Percentiles rank a stretch among this genome's conserved stretches.
phyloP scores from a whole-genome alignment of 805 yeast genomes.

The Citeromyces nyonsensis region DNA sequence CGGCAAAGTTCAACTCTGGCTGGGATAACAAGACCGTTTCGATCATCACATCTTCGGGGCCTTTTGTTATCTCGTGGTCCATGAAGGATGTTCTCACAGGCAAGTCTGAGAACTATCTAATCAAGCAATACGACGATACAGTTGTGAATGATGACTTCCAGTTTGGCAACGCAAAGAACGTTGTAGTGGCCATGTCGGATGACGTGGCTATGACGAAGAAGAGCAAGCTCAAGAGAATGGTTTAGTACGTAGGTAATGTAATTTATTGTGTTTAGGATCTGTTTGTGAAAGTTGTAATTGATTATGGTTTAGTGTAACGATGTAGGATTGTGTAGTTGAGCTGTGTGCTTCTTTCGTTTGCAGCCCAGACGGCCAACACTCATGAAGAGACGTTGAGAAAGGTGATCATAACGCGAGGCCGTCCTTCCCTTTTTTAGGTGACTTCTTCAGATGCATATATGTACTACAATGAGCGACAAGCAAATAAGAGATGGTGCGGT shows the following conservation, averaged over 20 bases:
- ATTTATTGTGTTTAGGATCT: no score
- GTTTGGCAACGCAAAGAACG: constrained; percentile 55
- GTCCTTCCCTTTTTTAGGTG: no score
- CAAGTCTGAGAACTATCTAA: constrained; percentile 37
- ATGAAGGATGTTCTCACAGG: constrained; percentile 40
- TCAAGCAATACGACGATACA: constrained; percentile 42
- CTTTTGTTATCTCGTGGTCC: constrained; percentile 73
- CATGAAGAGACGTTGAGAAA: no score
- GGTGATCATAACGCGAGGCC: no score
- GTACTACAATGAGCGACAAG: no score
- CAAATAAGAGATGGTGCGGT: no score
- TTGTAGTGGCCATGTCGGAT: constrained; percentile 59
- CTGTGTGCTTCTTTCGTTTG: no score
- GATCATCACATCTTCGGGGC: constrained; percentile 69
- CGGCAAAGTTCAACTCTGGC: constrained; percentile 68
- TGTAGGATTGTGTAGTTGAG: no score
- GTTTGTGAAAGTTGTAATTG: no score
- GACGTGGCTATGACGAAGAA: constrained; percentile 62
- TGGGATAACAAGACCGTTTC: constrained; percentile 45
- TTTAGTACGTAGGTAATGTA: neutral
- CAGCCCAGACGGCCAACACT: no score
- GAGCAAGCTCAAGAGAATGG: constrained; percentile 28
- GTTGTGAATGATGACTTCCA: constrained; percentile 70
- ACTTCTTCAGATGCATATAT: no score
- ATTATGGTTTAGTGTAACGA: no score